Evolutionary conservation across 352 stramenopile species (phyloP).

Genomic region (Globisporangium spinosum): DNA sequence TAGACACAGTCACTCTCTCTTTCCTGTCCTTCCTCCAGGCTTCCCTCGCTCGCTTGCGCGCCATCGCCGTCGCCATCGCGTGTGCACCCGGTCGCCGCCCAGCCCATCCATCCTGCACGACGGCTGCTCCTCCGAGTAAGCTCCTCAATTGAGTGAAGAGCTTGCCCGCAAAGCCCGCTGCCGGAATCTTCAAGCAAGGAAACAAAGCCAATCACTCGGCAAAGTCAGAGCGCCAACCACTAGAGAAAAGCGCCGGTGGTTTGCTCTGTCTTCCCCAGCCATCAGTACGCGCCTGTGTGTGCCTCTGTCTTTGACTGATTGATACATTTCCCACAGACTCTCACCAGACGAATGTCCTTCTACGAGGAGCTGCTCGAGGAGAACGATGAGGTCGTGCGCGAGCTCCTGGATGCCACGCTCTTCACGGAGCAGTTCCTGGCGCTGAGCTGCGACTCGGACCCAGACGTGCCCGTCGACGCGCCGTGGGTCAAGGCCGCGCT

Average conservation of each 20-base stretch:
- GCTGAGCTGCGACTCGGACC: constrained; percentile 4
- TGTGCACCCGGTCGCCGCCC: no score
- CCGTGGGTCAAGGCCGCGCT: constrained; percentile 38
- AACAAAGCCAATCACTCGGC: neutral
- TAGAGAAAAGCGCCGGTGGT: neutral
- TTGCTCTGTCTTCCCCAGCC: neutral
- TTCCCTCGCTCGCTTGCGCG: neutral
- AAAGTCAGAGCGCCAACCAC: neutral
- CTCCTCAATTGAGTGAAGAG: neutral
- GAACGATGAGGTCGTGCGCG: constrained; percentile 16
- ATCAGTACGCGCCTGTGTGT: neutral
- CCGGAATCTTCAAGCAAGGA: neutral
- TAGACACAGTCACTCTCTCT: neutral
- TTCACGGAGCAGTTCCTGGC: constrained; percentile 17
- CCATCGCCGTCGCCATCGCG: neutral
- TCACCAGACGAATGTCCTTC: constrained; percentile 8
- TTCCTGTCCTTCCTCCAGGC: neutral
- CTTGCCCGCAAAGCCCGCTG: neutral
- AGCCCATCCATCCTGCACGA: neutral
- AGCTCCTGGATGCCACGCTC: constrained; percentile 18
- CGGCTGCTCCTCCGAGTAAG: neutral
- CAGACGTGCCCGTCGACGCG: constrained; percentile 21
- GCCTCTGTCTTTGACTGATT: neutral
- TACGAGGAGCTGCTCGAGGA: constrained; percentile 18
- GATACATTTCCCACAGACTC: no score